Evolutionary conservation across 306 rosid genomes (phyloP).

Genomic region (Prunus fruticosa): DNA sequence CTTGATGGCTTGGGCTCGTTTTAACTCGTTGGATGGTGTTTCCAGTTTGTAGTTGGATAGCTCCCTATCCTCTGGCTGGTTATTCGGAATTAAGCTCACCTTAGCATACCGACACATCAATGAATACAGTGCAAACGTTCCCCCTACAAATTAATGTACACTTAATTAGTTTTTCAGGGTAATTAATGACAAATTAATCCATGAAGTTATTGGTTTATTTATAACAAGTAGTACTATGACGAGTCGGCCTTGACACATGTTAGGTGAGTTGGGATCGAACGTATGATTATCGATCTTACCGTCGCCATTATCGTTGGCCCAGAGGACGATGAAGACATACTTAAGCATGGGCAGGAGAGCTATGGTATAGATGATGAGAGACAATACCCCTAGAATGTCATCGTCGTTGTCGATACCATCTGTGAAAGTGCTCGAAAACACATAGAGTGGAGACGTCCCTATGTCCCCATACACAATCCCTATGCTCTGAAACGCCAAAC

Average conservation of each 20-base stretch:
- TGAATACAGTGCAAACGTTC: slow-evolving; percentile 73
- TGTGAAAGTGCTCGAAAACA: slow-evolving; percentile 48
- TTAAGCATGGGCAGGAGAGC: slow-evolving; percentile 59
- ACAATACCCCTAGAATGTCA: slow-evolving; percentile 60
- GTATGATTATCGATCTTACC: slow-evolving; percentile 30
- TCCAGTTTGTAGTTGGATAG: slow-evolving; percentile 56
- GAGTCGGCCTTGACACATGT: too few species aligned
- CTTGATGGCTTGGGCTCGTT: slow-evolving; percentile 41
- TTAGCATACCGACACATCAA: slow-evolving; percentile 51
- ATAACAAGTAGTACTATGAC: too few species aligned
- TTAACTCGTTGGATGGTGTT: slow-evolving; percentile 35
- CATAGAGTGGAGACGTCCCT: slow-evolving; percentile 89
- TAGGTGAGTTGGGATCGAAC: not conserved
- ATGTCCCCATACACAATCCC: slow-evolving; percentile 88
- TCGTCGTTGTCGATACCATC: slow-evolving; percentile 23
- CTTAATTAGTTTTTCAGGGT: not conserved
- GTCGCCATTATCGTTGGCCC: slow-evolving; percentile 82
- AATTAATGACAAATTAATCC: not conserved
- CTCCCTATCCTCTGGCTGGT: slow-evolving; percentile 69
- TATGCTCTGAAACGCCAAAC: slow-evolving; percentile 74
- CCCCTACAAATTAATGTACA: slow-evolving; percentile 36
- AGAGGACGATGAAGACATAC: slow-evolving; percentile 66
- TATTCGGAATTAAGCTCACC: slow-evolving; percentile 60
- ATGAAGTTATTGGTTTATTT: not conserved
- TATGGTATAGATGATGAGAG: slow-evolving; percentile 74